These are phyloP conservation scores for Pseudofabraea citricarpa DNA, from an alignment of 2,329 filamentous ascomycete species.

Conservation along the genomic window DNA sequence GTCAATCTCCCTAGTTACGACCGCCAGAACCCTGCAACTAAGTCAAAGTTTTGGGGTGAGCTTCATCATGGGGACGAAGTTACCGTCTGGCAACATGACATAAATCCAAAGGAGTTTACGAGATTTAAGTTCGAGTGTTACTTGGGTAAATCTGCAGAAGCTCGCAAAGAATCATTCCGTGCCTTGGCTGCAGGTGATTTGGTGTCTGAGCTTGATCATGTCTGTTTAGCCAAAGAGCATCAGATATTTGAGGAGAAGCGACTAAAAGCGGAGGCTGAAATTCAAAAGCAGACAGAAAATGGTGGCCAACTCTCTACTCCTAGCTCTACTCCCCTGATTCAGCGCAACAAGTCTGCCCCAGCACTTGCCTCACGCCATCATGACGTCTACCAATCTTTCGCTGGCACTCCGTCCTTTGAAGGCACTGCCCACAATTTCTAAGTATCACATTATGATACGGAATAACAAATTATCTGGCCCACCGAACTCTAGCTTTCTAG, in stretches of 20 bases:
- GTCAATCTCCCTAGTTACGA: conserved; percentile 56
- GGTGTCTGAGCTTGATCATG: conserved; percentile 19
- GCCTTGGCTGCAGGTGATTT: conserved; percentile 12
- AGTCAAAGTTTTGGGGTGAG: conserved; percentile 56
- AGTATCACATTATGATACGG: too few relatives aligned
- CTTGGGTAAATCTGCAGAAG: conserved; percentile 21
- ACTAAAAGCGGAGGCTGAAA: not conserved
- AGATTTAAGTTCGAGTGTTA: conserved; percentile 26
- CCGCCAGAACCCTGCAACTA: conserved; percentile 44
- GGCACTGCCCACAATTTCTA: not conserved
- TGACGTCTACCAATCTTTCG: not conserved
- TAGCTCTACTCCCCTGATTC: not conserved
- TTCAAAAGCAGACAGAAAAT: not conserved
- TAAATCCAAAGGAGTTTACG: conserved; percentile 24
- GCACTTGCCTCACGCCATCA: not conserved
- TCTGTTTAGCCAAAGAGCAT: conserved; percentile 18
- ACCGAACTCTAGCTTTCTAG: too few relatives aligned
- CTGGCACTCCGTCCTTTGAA: not conserved
- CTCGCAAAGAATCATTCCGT: conserved; percentile 16
- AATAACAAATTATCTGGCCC: too few relatives aligned
- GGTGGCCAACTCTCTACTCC: too few relatives aligned
- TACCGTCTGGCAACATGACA: conserved; percentile 58
- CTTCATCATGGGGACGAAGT: conserved; percentile 75
- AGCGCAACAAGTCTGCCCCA: not conserved
- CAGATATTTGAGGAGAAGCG: conserved; percentile 3